A percentile compares a stretch with the other conserved stretches of the same genome.
Evolutionary conservation across 1,284 basidiomycete genomes (phyloP).

Genomic region (Sphaerobolus stellatus): DNA sequence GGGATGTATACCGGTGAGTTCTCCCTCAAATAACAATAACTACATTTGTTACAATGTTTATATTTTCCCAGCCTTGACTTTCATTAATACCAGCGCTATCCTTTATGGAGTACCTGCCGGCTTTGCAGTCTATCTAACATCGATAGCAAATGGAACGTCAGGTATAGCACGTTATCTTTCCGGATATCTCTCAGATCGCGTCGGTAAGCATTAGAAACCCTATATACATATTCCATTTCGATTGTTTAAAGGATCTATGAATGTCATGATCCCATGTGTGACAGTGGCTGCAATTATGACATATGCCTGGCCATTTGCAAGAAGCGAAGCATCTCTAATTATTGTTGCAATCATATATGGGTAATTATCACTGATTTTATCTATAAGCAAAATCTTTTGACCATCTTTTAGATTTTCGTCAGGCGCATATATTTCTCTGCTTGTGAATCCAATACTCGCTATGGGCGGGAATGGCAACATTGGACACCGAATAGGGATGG

Average conservation of each 20-base stretch:
- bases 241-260: constrained; percentile 44
- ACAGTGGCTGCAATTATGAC: constrained; percentile 51
- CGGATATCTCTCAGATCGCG: no score
- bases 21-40: not conserved
- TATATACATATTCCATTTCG: constrained; percentile 34
- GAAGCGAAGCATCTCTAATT: constrained; percentile 39
- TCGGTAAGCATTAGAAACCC: not conserved
- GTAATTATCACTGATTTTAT: no score
- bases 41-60: not conserved
- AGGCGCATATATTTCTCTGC: no score
- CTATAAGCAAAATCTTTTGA: no score
- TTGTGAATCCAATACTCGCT: no score
- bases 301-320: constrained; percentile 57
- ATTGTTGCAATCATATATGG: constrained; percentile 53
- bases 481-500: no score
- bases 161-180: constrained; percentile 17
- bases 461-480: no score
- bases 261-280: constrained; percentile 55
- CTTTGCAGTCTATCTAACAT: constrained; percentile 46
- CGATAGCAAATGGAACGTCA: constrained; percentile 47
- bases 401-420: no score
- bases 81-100: constrained; percentile 27
- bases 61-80: not conserved
- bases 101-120: constrained; percentile 35
- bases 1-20: constrained; percentile 57